These are phyloP conservation scores for Pythium vanterpoolii DNA, from an alignment of 352 stramenopile genomes.

Conservation along the genomic window DNA sequence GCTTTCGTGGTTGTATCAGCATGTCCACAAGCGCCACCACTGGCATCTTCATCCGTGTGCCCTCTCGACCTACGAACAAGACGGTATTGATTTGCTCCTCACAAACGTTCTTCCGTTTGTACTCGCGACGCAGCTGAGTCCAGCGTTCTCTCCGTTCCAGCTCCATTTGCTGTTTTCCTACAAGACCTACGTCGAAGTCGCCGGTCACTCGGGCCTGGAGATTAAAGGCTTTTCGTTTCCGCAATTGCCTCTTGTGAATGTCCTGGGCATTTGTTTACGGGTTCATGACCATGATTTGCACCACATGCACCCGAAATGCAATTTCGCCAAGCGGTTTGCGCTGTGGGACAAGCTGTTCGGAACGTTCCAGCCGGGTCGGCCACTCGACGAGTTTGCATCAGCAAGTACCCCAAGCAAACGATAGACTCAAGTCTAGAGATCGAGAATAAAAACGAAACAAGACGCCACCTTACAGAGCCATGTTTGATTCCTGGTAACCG, in stretches of 20 bases:
- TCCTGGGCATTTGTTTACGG: slow-evolving; percentile 51
- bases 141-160: slow-evolving; percentile 50
- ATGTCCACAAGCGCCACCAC: slow-evolving; percentile 85
- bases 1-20: slow-evolving; percentile 64
- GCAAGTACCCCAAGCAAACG: background rate
- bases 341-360: slow-evolving; percentile 84
- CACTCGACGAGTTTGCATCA: background rate
- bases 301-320: slow-evolving; percentile 77
- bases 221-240: slow-evolving; percentile 86
- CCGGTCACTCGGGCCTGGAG: slow-evolving; percentile 76
- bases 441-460: background rate
- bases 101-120: slow-evolving; percentile 78
- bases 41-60: slow-evolving; percentile 70
- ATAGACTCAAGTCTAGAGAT: background rate
- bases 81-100: slow-evolving; percentile 63
- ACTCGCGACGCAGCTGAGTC: slow-evolving; percentile 38
- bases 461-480: background rate
- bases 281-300: slow-evolving; percentile 80
- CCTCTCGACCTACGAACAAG: slow-evolving; percentile 83
- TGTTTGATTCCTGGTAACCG: background rate
- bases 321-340: slow-evolving; percentile 88
- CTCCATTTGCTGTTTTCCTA: slow-evolving; percentile 82
- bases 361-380: slow-evolving; percentile 52
- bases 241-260: slow-evolving; percentile 70
- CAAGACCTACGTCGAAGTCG: slow-evolving; percentile 89